A percentile compares a stretch with the other conserved stretches of the same genome.
Evolutionary conservation across 805 yeast genomes (phyloP).

Genomic region (Clavispora fructus): DNA sequence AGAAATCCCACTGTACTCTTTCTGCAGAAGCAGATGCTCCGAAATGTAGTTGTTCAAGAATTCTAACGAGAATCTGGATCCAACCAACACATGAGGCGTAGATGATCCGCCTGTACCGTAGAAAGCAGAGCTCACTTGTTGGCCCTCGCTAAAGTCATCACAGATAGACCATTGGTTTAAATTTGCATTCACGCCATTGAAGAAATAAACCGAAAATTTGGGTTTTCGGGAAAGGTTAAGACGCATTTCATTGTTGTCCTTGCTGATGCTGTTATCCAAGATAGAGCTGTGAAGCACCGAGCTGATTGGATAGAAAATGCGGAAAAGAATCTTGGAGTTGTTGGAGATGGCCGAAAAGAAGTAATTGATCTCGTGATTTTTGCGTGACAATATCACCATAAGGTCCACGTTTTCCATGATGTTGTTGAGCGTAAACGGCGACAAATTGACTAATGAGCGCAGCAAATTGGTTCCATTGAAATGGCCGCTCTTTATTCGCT

Average conservation of each 20-base stretch:
- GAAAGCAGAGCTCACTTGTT: conserved; percentile 68
- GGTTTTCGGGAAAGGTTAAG: conserved; percentile 56
- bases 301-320: conserved; percentile 66
- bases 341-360: conserved; percentile 72
- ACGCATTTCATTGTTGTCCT: conserved; percentile 43
- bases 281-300: conserved; percentile 58
- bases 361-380: conserved; percentile 68
- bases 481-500: conserved; percentile 64
- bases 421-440: conserved; percentile 60
- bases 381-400: conserved; percentile 63
- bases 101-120: conserved; percentile 49
- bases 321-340: conserved; percentile 59
- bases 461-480: conserved; percentile 36
- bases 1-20: conserved; percentile 6
- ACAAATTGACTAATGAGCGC: conserved; percentile 50
- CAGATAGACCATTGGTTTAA: conserved; percentile 74
- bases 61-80: conserved; percentile 45
- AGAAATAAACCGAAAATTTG: conserved; percentile 71
- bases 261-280: conserved; percentile 39
- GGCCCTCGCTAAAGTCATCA: conserved; percentile 81
- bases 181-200: conserved; percentile 47
- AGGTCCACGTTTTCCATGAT: conserved; percentile 68
- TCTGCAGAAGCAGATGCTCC: conserved; percentile 27
- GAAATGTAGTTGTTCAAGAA: conserved; percentile 51
- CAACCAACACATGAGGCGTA: conserved; percentile 66